These are phyloP conservation scores for Deinandra increscens DNA, from an alignment of 129 eudicot genomes.

Conservation along the genomic window DNA sequence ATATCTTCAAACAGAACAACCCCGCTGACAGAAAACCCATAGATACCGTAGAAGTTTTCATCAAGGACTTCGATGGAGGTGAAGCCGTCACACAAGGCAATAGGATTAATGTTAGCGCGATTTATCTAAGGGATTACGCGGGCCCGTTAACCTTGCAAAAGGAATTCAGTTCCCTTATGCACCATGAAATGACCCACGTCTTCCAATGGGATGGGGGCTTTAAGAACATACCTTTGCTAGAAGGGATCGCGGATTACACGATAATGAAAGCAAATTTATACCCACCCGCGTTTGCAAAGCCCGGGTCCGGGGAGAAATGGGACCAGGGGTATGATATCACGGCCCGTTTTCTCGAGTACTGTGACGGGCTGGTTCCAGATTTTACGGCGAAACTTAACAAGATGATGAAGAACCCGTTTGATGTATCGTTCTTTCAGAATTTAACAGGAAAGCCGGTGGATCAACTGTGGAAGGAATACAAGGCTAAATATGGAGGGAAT, in stretches of 20 bases:
- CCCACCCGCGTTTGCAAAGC: background rate
- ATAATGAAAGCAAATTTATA: background rate
- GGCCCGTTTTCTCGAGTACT: conserved; percentile 32
- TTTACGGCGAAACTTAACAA: conserved; percentile 22
- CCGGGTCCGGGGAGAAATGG: conserved; percentile 12
- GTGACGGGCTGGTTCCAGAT: conserved; percentile 6
- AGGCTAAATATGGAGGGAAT: conserved; percentile 22
- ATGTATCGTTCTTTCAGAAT: conserved; percentile 1
- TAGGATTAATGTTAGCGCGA: conserved; percentile 19
- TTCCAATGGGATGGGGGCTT: conserved; percentile 38
- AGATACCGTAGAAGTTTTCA: background rate
- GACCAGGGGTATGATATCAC: conserved; percentile 20
- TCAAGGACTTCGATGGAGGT: background rate
- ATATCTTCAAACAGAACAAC: conserved; percentile 1
- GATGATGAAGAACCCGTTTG: conserved; percentile 13
- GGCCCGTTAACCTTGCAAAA: conserved; percentile 14
- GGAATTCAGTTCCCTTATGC: conserved; percentile 21
- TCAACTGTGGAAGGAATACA: conserved; percentile 19
- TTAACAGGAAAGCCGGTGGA: conserved; percentile 23
- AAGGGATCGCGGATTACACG: conserved; percentile 31
- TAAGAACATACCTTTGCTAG: background rate
- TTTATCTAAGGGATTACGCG: background rate
- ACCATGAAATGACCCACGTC: conserved; percentile 40
- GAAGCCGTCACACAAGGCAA: conserved; percentile 4
- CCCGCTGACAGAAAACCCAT: conserved; percentile 12